phyloP scores from a whole-genome alignment of 2,329 filamentous ascomycete species.

The Penicillium capsulatum region DNA sequence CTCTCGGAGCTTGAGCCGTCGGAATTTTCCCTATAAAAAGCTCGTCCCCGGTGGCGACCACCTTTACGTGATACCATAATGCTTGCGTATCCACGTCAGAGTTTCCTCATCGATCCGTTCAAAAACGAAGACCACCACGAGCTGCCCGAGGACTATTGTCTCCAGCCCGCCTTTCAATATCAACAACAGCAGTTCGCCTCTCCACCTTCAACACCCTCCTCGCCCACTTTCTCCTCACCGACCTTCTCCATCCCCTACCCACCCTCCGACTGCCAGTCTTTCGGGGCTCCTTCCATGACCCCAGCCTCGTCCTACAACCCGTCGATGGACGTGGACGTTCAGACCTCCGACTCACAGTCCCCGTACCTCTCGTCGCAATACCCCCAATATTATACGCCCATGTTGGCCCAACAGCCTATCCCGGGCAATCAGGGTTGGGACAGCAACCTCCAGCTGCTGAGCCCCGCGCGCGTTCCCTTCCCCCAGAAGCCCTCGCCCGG shows the following conservation, averaged over 20 bases:
- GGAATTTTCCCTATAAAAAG: constrained; percentile 27
- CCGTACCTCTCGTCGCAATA: constrained; percentile 32
- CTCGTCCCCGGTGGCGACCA: constrained; percentile 30
- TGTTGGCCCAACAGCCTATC: constrained; percentile 40
- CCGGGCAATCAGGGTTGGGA: constrained; percentile 35
- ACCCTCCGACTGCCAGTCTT: constrained; percentile 27
- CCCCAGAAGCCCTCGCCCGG: constrained; percentile 41
- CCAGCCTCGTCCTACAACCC: constrained; percentile 38
- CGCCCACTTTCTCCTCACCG: constrained; percentile 29
- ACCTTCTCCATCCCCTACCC: constrained; percentile 27
- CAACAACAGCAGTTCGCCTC: constrained; percentile 31
- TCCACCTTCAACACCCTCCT: constrained; percentile 36
- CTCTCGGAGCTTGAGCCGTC: constrained; percentile 28
- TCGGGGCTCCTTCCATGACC: constrained; percentile 41
- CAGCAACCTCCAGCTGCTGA: constrained; percentile 35
- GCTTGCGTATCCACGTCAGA: constrained; percentile 43
- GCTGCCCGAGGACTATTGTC: constrained; percentile 40
- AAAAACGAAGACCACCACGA: constrained; percentile 30
- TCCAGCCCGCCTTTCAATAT: constrained; percentile 35
- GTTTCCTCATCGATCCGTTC: constrained; percentile 39
- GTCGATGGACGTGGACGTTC: constrained; percentile 33
- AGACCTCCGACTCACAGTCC: constrained; percentile 32
- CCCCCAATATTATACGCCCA: constrained; percentile 32
- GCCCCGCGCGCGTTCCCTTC: constrained; percentile 33
- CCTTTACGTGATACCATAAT: constrained; percentile 32